Conservation (phyloP, 2,329 filamentous ascomycete species). For the Domatiomyces globalis region DNA sequence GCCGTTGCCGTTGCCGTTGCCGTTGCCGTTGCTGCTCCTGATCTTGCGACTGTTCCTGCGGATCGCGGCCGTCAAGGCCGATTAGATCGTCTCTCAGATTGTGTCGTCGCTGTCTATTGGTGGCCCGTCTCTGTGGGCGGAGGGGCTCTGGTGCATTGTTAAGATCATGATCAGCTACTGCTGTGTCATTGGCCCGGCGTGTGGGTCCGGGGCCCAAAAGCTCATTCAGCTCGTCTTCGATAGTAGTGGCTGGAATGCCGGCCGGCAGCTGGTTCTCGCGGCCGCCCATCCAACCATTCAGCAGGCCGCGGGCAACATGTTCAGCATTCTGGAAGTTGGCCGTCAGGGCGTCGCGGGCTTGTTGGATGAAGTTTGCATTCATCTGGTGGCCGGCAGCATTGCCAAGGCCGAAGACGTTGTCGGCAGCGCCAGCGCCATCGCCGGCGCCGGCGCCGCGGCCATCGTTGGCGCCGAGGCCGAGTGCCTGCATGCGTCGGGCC, state of each 20-base stretch:
- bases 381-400: constrained; percentile 36
- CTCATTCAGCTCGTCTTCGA: neutral
- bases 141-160: neutral
- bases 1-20: constrained; percentile 22
- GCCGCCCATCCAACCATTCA: constrained; percentile 14
- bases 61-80: neutral
- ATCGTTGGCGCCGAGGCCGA: constrained; percentile 24
- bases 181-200: constrained; percentile 8
- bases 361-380: constrained; percentile 43
- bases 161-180: constrained; percentile 2
- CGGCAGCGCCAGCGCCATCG: constrained; percentile 22
- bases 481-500: constrained; percentile 38
- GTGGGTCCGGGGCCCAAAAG: neutral
- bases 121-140: neutral
- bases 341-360: constrained; percentile 23
- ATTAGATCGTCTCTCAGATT: neutral
- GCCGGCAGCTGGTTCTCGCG: constrained; percentile 14
- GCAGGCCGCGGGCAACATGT: constrained; percentile 21
- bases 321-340: constrained; percentile 22
- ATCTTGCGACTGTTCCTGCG: neutral
- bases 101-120: neutral
- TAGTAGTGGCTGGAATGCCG: neutral
- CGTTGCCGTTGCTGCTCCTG: constrained; percentile 5
- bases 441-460: constrained; percentile 2
- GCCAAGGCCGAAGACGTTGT: constrained; percentile 25